Percentiles rank a stretch among this genome's conserved stretches.
phyloP scores from a whole-genome alignment of 2,329 filamentous ascomycete species.

The Colletotrichum eleusines region DNA sequence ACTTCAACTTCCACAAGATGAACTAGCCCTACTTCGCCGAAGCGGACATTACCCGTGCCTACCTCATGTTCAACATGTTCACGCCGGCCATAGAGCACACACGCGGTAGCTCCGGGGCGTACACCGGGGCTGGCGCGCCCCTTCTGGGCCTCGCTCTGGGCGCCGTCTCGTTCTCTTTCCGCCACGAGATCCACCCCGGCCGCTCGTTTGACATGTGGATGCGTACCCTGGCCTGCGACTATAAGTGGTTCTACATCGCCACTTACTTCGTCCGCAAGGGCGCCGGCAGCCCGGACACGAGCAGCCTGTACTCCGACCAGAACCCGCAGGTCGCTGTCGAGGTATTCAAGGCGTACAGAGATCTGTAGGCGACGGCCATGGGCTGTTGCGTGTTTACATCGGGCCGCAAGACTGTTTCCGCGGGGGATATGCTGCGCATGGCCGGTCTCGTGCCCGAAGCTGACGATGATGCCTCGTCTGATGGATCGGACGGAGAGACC shows the following conservation, averaged over 20 bases:
- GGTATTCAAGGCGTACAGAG: conserved; percentile 39
- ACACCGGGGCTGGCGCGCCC: conserved; percentile 47
- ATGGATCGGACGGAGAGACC: neutral
- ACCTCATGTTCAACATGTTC: conserved; percentile 68
- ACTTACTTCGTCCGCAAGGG: conserved; percentile 62
- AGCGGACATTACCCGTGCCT: conserved; percentile 75
- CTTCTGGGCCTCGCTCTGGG: conserved; percentile 58
- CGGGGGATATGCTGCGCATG: conserved; percentile 70
- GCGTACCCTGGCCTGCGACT: conserved; percentile 8
- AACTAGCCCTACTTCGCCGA: conserved; percentile 80
- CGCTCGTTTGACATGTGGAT: conserved; percentile 14
- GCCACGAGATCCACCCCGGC: conserved; percentile 47
- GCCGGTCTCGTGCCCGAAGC: conserved; percentile 69
- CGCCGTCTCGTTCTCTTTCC: conserved; percentile 65
- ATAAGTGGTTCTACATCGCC: conserved; percentile 51
- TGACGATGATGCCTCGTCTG: conserved; percentile 42
- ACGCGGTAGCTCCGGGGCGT: conserved; percentile 49
- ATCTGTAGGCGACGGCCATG: conserved; percentile 63
- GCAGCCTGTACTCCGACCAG: conserved; percentile 51
- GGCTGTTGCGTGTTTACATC: conserved; percentile 72
- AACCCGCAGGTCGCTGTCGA: conserved; percentile 17
- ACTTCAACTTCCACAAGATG: conserved; percentile 80
- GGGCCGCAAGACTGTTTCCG: conserved; percentile 73
- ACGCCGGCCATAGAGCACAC: conserved; percentile 49
- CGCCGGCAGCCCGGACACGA: conserved; percentile 50